Base-by-base conservation (phyloP, 2,329 filamentous ascomycete genomes). In the Cladosporium cucumerinum region DNA sequence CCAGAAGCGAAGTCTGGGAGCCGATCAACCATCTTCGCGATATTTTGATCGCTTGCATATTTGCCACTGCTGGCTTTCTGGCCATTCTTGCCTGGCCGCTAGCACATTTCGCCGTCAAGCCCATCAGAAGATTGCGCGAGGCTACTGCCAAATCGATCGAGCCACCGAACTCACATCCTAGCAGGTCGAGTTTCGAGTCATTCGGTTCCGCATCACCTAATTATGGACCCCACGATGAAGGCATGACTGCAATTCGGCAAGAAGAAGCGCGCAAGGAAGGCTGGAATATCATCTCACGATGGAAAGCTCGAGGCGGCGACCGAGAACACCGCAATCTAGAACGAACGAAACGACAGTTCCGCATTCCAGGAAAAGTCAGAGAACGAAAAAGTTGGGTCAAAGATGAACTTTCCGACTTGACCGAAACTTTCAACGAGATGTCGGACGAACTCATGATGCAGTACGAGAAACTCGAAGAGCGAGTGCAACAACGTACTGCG, bases 341-440 rank as follows among this genome's bases (percentile, higher is more conserved):
- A 23, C 74, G 74, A 64, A 72, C 75, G 28, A 74, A 84, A 46
- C 82, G 82, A 58, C 83, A 85, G 34, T 97, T 96, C 77, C 92
- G 91, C 68, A 96, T 97, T 48, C 93, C 93, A 0, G 87, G 86
- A 16, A 92, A 91, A 74, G 93, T 97, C 11, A 87, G 87, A 63
- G 89, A 92, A 64, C 82, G 87, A 25, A 90, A 87, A 68, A 89
- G 93, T 72, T 82, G 88, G 43, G 82, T 97, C 61, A 90, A 90
- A 1, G 93, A 97, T 74, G 93, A 97, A 73, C 78, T 89, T 26
- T 96, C 92, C 0, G 93, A 96, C 74, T 82, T 96, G 16, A 95
- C 91, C 0, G 82, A 81, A 46, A 96, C 91, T 0, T 97, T 96
- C 80, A 97, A 97, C 73, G 90, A 93, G 72, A 97, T 97, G 93